Evolutionary conservation across 129 eudicot species (phyloP), one percentile per base, ranked within the genome.

Genomic region (Escallonia rubra): DNA sequence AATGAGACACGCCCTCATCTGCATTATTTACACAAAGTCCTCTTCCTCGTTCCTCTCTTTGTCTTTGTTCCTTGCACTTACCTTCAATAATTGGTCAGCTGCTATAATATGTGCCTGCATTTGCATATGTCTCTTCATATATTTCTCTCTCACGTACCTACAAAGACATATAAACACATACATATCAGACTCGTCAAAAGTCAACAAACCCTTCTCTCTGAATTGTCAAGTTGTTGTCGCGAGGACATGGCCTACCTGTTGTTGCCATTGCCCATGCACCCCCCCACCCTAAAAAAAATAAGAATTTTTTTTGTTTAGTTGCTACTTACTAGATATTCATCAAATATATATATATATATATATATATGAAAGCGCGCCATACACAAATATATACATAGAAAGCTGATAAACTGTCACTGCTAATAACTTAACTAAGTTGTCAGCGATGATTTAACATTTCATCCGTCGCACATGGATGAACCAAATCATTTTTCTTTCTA

Each of bases 1-100:
- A 11, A 47, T 62, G 66, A 62, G 66, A 62, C 49, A 42, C 49
- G 9, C 10, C 49, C 65, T 61, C 65, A 66, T 66, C 39, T 12
- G 16, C 48, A 34, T 52, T 41, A 15, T 67, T 67, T 67, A 5
- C 61, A 8, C 12, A 10, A 52, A 49, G 34, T 68, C 34, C 64
- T 56, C 64, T 53, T 10, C 60, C 63, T 50, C 15, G 48, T 46
- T 39, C 13, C 40, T 10, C 8, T 8, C 60, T 49, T 14, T 10
- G 15, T 52, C 8, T 34, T 51, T 46, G 16, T 15, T 68, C 8
- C 51, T 57, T 68, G 4, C 4, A 2, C 41, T 43, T 45, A 40
- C 50, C 39, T 68, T 16, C 64, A 56, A 68, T 54, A 4, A 55
- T 41, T 51, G 41, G 50, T 9, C 51, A 47, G 10, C 8, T 47